These are phyloP conservation scores for sweet orange (Citrus sinensis) DNA, from an alignment of 345 rosid genomes.

Conservation along the genomic window DNA sequence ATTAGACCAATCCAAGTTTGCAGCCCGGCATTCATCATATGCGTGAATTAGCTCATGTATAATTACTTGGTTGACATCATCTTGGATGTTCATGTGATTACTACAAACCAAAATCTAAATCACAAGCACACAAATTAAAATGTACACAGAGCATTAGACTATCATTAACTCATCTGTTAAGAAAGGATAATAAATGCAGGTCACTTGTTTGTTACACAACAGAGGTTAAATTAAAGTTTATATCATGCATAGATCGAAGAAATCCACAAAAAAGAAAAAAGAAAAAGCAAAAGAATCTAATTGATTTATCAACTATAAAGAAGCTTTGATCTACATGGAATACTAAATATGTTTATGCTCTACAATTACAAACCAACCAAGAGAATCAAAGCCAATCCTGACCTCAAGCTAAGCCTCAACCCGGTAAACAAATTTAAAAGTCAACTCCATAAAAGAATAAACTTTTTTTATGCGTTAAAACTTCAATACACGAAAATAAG, in stretches of 20 bases:
- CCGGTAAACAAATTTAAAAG: not conserved
- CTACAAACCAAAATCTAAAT: conserved; percentile 76
- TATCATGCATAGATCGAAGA: not conserved
- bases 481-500: not conserved
- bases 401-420: not conserved
- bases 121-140: conserved; percentile 8
- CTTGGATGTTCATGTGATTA: conserved; percentile 68
- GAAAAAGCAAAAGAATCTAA: not conserved
- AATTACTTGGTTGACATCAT: conserved; percentile 82
- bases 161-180: not conserved
- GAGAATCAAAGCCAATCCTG: not conserved
- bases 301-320: not conserved
- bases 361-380: not conserved
- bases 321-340: not conserved
- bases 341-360: not conserved
- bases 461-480: not conserved
- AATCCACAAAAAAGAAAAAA: not conserved
- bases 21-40: conserved; percentile 84
- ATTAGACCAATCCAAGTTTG: conserved; percentile 76
- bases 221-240: not conserved
- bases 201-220: not conserved
- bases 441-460: not conserved
- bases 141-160: not conserved
- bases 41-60: conserved; percentile 91
- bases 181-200: not conserved